Conservation (phyloP, 257 asterid species). For the Dorcoceras hygrometricum region DNA sequence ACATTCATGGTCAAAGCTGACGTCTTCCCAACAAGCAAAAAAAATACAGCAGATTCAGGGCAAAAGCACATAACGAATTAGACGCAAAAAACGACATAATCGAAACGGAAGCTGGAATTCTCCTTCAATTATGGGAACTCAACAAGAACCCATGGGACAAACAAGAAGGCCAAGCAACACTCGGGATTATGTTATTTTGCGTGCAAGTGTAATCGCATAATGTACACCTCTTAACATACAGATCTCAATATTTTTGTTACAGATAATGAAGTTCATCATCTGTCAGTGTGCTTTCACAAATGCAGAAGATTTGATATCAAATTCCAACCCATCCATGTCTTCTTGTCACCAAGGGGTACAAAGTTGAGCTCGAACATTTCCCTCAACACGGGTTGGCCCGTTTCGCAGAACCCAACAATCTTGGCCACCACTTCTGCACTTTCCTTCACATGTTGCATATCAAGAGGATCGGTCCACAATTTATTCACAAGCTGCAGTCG, state of each 20-base stretch:
- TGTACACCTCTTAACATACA: background rate
- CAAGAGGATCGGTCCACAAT: constrained; percentile 83
- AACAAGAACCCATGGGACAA: background rate
- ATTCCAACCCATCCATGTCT: constrained; percentile 87
- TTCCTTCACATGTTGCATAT: constrained; percentile 70
- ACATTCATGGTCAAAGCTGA: background rate
- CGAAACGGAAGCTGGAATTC: background rate
- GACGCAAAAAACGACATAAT: background rate
- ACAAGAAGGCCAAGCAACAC: background rate
- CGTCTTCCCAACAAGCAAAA: background rate
- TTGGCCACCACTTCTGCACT: constrained; percentile 92
- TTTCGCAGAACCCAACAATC: constrained; percentile 89
- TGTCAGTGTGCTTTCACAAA: constrained; percentile 28
- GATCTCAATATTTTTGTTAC: background rate
- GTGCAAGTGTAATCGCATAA: background rate
- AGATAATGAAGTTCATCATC: background rate
- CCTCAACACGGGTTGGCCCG: constrained; percentile 60
- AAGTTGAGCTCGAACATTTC: constrained; percentile 92
- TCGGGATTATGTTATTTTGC: background rate
- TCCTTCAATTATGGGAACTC: background rate
- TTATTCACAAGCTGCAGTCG: constrained; percentile 73
- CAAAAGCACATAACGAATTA: background rate
- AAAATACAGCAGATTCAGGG: background rate
- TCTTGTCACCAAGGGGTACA: constrained; percentile 74
- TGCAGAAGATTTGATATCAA: constrained; percentile 73